Evolutionary conservation across 2,329 filamentous ascomycete genomes (phyloP).

Genomic region (Trichoderma atrobrunneum): DNA sequence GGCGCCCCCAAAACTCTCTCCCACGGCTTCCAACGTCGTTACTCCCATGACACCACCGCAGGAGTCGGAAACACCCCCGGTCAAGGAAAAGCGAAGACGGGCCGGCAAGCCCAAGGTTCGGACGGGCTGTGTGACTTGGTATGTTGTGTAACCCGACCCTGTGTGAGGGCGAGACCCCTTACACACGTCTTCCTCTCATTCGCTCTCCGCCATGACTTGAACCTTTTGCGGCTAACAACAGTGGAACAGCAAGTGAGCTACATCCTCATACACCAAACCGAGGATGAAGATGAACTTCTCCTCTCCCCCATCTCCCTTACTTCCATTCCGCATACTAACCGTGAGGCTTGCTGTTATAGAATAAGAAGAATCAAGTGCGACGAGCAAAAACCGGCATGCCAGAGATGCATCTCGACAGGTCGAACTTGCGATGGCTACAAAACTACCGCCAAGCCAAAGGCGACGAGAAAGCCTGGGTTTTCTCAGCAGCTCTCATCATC

Average conservation of each 20-base stretch:
- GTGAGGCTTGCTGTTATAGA: slow-evolving; percentile 16
- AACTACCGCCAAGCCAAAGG: slow-evolving; percentile 14
- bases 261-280: not conserved
- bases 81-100: slow-evolving; percentile 28
- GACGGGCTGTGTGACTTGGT: slow-evolving; percentile 43
- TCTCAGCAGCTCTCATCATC: slow-evolving; percentile 14
- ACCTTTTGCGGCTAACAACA: not conserved
- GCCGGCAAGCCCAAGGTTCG: slow-evolving; percentile 40
- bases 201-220: not conserved
- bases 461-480: slow-evolving; percentile 2
- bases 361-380: slow-evolving; percentile 38
- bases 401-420: slow-evolving; percentile 35
- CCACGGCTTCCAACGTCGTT: not conserved
- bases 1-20: slow-evolving; percentile 3
- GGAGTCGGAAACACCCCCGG: not conserved
- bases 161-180: not conserved
- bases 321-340: not conserved
- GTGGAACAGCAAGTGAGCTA: slow-evolving; percentile 19
- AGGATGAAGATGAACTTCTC: not conserved
- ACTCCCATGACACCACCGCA: slow-evolving; percentile 14
- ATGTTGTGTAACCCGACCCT: slow-evolving; percentile 20
- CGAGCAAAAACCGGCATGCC: slow-evolving; percentile 35
- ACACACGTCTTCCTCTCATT: not conserved
- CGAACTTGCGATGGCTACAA: slow-evolving; percentile 39
- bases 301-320: not conserved